Conservation (phyloP, 345 rosid genomes). For the Leavenworthia alabamica region DNA sequence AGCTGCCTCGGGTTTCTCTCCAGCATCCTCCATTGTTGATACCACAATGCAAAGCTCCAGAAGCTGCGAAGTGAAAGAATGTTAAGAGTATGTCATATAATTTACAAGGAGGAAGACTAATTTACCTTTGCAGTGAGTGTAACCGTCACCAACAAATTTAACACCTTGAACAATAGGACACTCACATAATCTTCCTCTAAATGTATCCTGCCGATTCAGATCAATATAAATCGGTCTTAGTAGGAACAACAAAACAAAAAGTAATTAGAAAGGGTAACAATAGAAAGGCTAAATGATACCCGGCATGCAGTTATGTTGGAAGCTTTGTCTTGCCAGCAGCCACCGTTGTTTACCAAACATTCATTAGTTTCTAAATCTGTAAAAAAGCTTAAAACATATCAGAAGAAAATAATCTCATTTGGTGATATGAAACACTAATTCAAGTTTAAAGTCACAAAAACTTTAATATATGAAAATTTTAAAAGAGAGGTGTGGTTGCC, state of each 20-base stretch:
- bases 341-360: conserved; percentile 83
- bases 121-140: conserved; percentile 85
- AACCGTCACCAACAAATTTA: conserved; percentile 79
- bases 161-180: conserved; percentile 83
- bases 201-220: conserved; percentile 59
- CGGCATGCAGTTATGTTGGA: conserved; percentile 83
- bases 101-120: too few species aligned
- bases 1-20: conserved; percentile 56
- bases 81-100: conserved; percentile 11
- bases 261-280: not conserved
- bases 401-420: not conserved
- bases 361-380: conserved; percentile 90
- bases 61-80: conserved; percentile 43
- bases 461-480: not conserved
- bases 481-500: not conserved
- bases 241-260: not conserved
- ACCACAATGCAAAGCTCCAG: conserved; percentile 66
- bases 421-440: not conserved
- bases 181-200: conserved; percentile 87
- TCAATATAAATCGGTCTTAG: not conserved
- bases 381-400: not conserved
- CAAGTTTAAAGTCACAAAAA: not conserved
- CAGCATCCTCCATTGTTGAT: conserved; percentile 93
- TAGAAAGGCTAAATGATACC: conserved; percentile 36
- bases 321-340: conserved; percentile 84